These are phyloP conservation scores for Eustoma russellianum DNA, from an alignment of 257 asterid species.

Conservation along the genomic window DNA sequence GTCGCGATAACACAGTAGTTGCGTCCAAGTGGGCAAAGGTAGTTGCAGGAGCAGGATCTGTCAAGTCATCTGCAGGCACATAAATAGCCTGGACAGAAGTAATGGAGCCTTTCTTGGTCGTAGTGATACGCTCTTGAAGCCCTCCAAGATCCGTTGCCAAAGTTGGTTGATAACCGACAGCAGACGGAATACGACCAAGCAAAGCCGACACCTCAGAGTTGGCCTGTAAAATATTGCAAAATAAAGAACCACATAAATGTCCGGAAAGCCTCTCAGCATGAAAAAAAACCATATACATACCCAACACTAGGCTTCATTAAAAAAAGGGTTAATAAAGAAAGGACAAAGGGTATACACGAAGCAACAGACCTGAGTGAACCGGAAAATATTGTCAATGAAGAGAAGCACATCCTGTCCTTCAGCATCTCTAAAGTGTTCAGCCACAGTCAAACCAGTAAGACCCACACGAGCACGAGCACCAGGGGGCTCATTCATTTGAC, in stretches of 20 bases:
- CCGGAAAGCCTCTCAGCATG: no score
- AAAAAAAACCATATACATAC: background rate
- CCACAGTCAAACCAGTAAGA: conserved; percentile 91
- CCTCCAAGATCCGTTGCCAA: conserved; percentile 99
- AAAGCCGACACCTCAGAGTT: conserved; percentile 98
- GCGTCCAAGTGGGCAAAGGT: conserved; percentile 99
- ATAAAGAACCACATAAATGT: no score
- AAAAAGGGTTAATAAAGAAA: background rate
- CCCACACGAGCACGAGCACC: conserved; percentile 99
- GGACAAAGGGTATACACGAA: background rate
- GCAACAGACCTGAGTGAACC: conserved; percentile 70
- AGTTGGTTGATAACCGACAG: conserved; percentile 96
- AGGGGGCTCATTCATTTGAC: conserved; percentile 99
- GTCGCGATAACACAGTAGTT: conserved; percentile 90
- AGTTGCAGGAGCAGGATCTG: conserved; percentile 99
- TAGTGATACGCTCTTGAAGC: conserved; percentile 93
- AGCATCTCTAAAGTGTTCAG: conserved; percentile 97
- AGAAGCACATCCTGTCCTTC: conserved; percentile 99
- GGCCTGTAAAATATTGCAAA: conserved; percentile 36
- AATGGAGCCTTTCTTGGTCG: conserved; percentile 91
- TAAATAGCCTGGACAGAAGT: conserved; percentile 96
- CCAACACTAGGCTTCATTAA: background rate
- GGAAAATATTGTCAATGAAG: conserved; percentile 91
- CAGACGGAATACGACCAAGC: conserved; percentile 99
- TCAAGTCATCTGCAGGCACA: conserved; percentile 99